Conservation (phyloP, 768 basidiomycete species). For the Xanthoconium purpureum region DNA sequence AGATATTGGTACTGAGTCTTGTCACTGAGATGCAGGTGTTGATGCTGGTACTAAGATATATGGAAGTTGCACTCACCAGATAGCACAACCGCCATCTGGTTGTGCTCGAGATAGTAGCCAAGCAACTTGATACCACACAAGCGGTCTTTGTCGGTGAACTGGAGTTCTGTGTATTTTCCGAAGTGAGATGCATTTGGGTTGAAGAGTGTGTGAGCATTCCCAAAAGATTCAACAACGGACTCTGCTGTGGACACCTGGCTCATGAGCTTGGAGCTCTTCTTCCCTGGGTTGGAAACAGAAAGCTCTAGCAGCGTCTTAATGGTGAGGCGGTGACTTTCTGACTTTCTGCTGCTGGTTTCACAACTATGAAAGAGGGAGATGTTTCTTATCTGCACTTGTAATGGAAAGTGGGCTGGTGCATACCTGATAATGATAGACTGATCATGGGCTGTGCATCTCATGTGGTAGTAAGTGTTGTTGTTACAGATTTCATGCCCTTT, state of each 20-base stretch:
- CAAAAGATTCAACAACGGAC: constrained; percentile 94
- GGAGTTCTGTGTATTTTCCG: constrained; percentile 97
- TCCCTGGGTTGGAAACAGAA: constrained; percentile 82
- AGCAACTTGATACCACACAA: constrained; percentile 90
- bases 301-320: constrained; percentile 93
- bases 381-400: too few relatives aligned
- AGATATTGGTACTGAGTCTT: constrained; percentile 61
- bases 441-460: constrained; percentile 85
- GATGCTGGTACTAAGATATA: constrained; percentile 93
- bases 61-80: constrained; percentile 96
- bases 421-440: constrained; percentile 43
- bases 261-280: constrained; percentile 90
- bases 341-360: constrained; percentile 91
- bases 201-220: constrained; percentile 86
- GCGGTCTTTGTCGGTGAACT: constrained; percentile 90
- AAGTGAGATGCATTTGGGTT: constrained; percentile 96
- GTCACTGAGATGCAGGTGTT: constrained; percentile 75
- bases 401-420: constrained; percentile 20
- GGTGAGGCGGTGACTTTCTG: constrained; percentile 81
- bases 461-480: constrained; percentile 92
- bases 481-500: too few relatives aligned
- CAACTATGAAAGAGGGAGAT: constrained; percentile 50
- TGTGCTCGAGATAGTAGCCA: constrained; percentile 93
- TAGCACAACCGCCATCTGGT: constrained; percentile 81
- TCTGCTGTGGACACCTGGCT: constrained; percentile 87